A percentile compares a stretch with the other conserved stretches of the same genome.
These are phyloP conservation scores for Talaromyces sp. DNA, from an alignment of 2,329 filamentous ascomycete genomes.

Conservation along the genomic window DNA sequence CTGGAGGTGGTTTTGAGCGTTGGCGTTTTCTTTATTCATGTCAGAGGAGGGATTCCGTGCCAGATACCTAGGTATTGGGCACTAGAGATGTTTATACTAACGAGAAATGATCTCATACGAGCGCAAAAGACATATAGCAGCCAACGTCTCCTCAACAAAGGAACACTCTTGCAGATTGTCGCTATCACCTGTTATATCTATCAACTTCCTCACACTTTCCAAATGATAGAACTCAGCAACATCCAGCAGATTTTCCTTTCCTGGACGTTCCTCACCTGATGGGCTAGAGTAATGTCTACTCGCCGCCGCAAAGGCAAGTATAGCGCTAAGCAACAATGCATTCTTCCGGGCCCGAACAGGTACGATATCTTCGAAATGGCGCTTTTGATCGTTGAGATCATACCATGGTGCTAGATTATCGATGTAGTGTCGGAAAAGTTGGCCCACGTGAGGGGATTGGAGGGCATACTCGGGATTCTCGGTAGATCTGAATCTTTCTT, in stretches of 20 bases:
- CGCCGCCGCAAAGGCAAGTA: slow-evolving; percentile 49
- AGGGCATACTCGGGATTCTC: background rate
- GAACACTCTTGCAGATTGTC: slow-evolving; percentile 26
- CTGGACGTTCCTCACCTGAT: slow-evolving; percentile 11
- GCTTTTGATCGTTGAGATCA: slow-evolving; percentile 45
- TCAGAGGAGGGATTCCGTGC: background rate
- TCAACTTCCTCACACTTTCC: slow-evolving; percentile 42
- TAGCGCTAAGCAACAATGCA: slow-evolving; percentile 46
- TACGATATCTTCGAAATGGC: slow-evolving; percentile 39
- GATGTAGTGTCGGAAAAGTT: slow-evolving; percentile 44
- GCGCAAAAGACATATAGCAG: slow-evolving; percentile 49
- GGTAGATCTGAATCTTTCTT: background rate
- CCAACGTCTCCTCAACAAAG: slow-evolving; percentile 39
- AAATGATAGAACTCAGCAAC: slow-evolving; percentile 44
- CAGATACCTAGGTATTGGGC: background rate
- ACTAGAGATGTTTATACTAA: slow-evolving; percentile 24
- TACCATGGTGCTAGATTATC: slow-evolving; percentile 47
- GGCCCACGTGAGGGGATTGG: background rate
- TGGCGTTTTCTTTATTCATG: slow-evolving; percentile 34
- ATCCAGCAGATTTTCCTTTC: slow-evolving; percentile 8
- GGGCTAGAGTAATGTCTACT: slow-evolving; percentile 34
- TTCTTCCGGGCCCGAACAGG: slow-evolving; percentile 41
- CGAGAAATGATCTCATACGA: slow-evolving; percentile 52
- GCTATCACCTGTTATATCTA: slow-evolving; percentile 37
- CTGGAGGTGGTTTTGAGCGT: slow-evolving; percentile 48